Evolutionary conservation across 108 stramenopile species (phyloP), one percentile per base, ranked within the genome.

Genomic region (Cyclotella cryptica): DNA sequence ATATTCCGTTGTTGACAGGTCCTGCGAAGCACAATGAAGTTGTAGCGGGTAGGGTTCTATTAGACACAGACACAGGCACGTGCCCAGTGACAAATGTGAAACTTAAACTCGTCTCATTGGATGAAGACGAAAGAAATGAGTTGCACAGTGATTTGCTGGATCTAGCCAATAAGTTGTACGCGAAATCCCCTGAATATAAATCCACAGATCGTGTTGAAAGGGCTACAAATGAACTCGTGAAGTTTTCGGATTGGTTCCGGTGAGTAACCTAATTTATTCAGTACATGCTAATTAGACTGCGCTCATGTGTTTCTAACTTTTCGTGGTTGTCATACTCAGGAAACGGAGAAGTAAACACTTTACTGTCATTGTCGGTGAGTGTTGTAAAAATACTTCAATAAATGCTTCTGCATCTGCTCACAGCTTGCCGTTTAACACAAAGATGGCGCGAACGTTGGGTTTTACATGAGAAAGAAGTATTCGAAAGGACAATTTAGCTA

Each of bases 381-480:
- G 3, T 28, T 24, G 27, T 6, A 14, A 9, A 58, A 26, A 27
- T 15, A 41, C 28, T 63, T 39, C 30, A n/a, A 39, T 41, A 14
- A 3, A 19, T 17, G 14, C 62, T 14, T 63, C 40, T 41, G 1
- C 1, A 10, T 41, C 13, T 15, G n/a, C 22, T 28, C 13, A 27
- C 35, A n/a, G 49, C 47, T 14, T 28, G 67, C 40, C n/a, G 44
- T 29, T 27, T 26, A 7, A 18, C 73, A 24, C 53, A 12, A 44
- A 82, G 91, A 92, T 83, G 91, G 92, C 19, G 85, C 92, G 40
- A 93, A 93, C 69, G 78, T 89, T 18, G 92, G 82, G 6, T 93
- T 88, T 63, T 90, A 85, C 71, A 83, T 84, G 79, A 89, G 87
- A 65, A 88, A 88, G 46, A 88, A 88, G 46, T 89, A 86, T 71